Evolutionary conservation across 2,329 filamentous ascomycete genomes (phyloP).

Genomic region (Aspergillus japonicus): DNA sequence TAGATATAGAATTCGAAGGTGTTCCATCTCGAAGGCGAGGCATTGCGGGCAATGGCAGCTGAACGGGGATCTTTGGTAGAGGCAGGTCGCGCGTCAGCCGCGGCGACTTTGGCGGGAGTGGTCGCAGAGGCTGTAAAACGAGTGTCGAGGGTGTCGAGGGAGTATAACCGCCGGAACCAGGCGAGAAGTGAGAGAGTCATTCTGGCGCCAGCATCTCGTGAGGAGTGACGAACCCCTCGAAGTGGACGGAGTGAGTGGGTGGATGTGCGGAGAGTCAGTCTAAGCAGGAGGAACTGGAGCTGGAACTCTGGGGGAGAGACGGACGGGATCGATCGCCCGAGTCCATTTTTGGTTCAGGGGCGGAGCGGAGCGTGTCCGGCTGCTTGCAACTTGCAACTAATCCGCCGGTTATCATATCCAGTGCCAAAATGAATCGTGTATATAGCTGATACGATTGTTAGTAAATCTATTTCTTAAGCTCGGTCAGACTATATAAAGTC

Average conservation of each 20-base stretch:
- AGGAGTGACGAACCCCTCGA: conserved; percentile 7
- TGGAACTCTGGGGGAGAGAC: background rate
- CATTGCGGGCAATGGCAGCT: conserved; percentile 45
- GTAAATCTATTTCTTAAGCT: no score
- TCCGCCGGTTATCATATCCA: background rate
- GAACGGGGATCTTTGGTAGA: conserved; percentile 38
- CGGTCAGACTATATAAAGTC: no score
- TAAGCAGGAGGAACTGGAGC: background rate
- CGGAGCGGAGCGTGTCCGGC: conserved; percentile 2
- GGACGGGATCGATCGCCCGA: conserved; percentile 2
- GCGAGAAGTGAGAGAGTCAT: conserved; percentile 46
- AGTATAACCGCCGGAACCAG: conserved; percentile 57
- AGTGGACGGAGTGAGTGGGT: conserved; percentile 10
- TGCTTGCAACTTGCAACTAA: background rate
- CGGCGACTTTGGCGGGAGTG: conserved; percentile 61
- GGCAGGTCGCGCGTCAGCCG: conserved; percentile 51
- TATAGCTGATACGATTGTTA: no score
- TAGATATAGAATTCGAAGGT: conserved; percentile 86
- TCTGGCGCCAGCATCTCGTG: conserved; percentile 35
- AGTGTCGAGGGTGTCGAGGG: conserved; percentile 67
- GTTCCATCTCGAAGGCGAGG: conserved; percentile 72
- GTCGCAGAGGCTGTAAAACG: conserved; percentile 70
- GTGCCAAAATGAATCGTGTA: no score
- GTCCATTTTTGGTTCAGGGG: conserved; percentile 22
- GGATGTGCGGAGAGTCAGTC: conserved; percentile 9